Evolutionary conservation across 148 eudicot genomes (phyloP), one percentile per base, ranked within the genome.

Genomic region (Arbutus unedo): DNA sequence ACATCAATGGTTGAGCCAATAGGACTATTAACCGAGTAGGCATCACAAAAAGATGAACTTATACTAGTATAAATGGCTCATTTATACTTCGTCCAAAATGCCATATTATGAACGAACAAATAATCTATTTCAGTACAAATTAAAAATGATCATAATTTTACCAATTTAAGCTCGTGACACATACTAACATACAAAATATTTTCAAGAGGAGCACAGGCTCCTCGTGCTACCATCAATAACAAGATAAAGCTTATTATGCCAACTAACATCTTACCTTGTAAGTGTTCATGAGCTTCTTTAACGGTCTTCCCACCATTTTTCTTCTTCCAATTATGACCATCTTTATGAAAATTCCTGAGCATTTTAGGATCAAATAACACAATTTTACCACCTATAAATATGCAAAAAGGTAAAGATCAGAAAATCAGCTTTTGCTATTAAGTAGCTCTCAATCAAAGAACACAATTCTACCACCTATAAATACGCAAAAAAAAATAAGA

Each of bases 221-320:
- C 64, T 77, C 59, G 60, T n/a, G 82, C 50, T 73, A 74, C 31
- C 74, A 84, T 60, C 57, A 74, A 44, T 70, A 25, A 31, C 60
- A 53, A 50, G 81, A 77, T 21, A 74, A 66, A 72, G 75, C 64
- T 48, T 51, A 25, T 11, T 8, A 9, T 43, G 43, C 74, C 66
- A 67, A 41, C 41, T 23, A 60, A n/a, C n/a, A n/a, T n/a, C n/a
- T n/a, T n/a, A n/a, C n/a, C 99, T 85, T 96, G 94, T 44, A 96
- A 89, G 88, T 92, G 97, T 78, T 96, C 99, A 87, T 96, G 99
- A 84, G 98, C 99, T 88, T 96, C 99, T 91, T 96, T 96, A 72
- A 94, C 95, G 41, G 99, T 94, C 86, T 96, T 96, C 49, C 99
- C 99, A 77, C 94, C 99, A 77, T 93, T 94, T 82, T 96, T 94